phyloP scores from a whole-genome alignment of 495 filamentous ascomycete genomes.

The Penicillium lagena region DNA sequence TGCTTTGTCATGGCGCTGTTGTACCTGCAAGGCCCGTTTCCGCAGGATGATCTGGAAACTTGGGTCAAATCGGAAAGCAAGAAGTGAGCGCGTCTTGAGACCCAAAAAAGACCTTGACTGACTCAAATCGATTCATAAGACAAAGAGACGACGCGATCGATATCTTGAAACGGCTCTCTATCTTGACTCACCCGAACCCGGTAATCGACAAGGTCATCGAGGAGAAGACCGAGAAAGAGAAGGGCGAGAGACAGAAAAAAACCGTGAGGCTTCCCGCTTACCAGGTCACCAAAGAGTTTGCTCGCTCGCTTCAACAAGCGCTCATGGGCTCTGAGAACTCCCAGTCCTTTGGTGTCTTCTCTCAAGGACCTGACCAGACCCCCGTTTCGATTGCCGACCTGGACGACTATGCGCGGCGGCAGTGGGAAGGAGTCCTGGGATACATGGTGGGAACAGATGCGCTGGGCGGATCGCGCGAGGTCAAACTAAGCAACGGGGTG shows the following conservation, averaged over 20 bases:
- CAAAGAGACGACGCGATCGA: slow-evolving; percentile 76
- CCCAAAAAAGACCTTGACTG: background rate
- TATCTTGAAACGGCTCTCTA: slow-evolving; percentile 76
- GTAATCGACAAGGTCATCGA: no score
- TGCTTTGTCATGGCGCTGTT: slow-evolving; percentile 90
- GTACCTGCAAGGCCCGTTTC: slow-evolving; percentile 73
- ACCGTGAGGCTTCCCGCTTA: slow-evolving; percentile 42
- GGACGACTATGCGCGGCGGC: slow-evolving; percentile 78
- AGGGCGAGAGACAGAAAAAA: no score
- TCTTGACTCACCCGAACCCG: slow-evolving; percentile 34
- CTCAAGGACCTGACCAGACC: slow-evolving; percentile 48
- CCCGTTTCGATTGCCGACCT: slow-evolving; percentile 60
- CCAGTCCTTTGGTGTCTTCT: slow-evolving; percentile 83
- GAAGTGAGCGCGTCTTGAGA: slow-evolving; percentile 36
- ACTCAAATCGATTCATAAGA: slow-evolving; percentile 24
- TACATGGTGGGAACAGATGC: slow-evolving; percentile 79
- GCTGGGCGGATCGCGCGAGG: slow-evolving; percentile 39
- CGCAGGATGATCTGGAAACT: slow-evolving; percentile 66
- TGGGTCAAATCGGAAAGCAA: slow-evolving; percentile 76
- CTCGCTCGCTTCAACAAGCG: slow-evolving; percentile 67
- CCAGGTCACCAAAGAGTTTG: slow-evolving; percentile 68
- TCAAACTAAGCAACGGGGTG: slow-evolving; percentile 67
- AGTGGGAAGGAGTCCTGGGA: slow-evolving; percentile 94
- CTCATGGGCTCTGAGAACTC: slow-evolving; percentile 81
- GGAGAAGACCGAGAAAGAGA: no score